A percentile compares a stretch with the other conserved stretches of the same genome.
phyloP scores from a whole-genome alignment of 2,329 filamentous ascomycete genomes.

The Lachnellula cervina region DNA sequence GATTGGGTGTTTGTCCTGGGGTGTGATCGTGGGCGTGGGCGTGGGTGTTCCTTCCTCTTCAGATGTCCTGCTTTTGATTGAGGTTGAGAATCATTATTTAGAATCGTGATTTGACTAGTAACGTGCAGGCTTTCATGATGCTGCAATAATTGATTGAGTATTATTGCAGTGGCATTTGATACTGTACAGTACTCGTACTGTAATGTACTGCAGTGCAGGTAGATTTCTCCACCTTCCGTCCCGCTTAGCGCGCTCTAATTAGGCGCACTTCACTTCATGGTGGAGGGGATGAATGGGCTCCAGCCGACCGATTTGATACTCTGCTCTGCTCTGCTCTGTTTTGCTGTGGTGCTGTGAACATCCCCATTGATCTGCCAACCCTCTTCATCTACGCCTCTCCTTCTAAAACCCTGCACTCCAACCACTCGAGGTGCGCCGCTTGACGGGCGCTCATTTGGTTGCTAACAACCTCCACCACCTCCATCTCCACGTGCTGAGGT shows the following conservation, averaged over 20 bases:
- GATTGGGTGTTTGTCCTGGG: no score
- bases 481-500: constrained; percentile 5
- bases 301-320: background rate
- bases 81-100: no score
- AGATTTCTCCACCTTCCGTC: background rate
- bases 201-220: background rate
- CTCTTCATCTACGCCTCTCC: background rate
- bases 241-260: background rate
- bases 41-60: no score
- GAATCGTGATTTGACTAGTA: no score
- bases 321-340: background rate
- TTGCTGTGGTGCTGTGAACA: background rate
- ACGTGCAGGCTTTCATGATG: no score
- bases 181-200: no score
- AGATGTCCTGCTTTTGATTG: no score
- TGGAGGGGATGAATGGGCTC: background rate
- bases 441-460: constrained; percentile 12
- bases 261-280: background rate
- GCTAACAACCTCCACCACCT: background rate
- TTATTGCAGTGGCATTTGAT: no score
- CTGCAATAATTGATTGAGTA: no score
- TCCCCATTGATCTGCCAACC: background rate
- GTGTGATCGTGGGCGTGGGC: no score
- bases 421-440: constrained; percentile 15
- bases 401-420: background rate